phyloP scores from a whole-genome alignment of 1,139 yeast genomes.

The Hemisphaericaspora xylofermentans region DNA sequence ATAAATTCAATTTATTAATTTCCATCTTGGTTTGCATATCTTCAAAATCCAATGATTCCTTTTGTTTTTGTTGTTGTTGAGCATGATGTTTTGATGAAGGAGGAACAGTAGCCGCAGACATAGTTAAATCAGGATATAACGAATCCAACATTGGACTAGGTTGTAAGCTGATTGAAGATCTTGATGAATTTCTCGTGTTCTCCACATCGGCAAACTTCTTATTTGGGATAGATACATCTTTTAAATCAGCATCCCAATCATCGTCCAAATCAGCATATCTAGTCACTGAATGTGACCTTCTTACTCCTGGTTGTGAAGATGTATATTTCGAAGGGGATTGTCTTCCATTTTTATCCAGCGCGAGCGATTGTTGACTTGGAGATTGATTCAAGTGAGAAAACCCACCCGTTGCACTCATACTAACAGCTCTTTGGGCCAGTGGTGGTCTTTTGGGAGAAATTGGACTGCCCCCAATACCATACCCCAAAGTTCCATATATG shows the following conservation, averaged over 20 bases:
- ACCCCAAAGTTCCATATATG: constrained; percentile 42
- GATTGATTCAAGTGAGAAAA: constrained; percentile 16
- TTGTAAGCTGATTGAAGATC: constrained; percentile 12
- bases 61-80: constrained; percentile 12
- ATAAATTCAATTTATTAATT: constrained; percentile 56
- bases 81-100: not conserved
- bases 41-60: constrained; percentile 23
- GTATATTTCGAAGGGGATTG: not conserved
- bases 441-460: constrained; percentile 4
- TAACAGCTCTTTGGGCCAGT: constrained; percentile 2
- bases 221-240: constrained; percentile 33
- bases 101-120: constrained; percentile 15
- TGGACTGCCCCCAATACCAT: constrained; percentile 16
- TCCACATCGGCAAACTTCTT: constrained; percentile 4
- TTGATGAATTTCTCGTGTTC: constrained; percentile 9
- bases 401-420: constrained; percentile 19
- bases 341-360: not conserved
- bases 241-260: constrained; percentile 90
- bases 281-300: constrained; percentile 12
- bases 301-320: not conserved
- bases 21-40: constrained; percentile 42
- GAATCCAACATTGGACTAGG: constrained; percentile 34
- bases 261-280: constrained; percentile 70
- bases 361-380: constrained; percentile 9
- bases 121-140: constrained; percentile 38